These are phyloP conservation scores for Pichia sp. DNA, from an alignment of 1,139 yeast genomes.

Conservation along the genomic window DNA sequence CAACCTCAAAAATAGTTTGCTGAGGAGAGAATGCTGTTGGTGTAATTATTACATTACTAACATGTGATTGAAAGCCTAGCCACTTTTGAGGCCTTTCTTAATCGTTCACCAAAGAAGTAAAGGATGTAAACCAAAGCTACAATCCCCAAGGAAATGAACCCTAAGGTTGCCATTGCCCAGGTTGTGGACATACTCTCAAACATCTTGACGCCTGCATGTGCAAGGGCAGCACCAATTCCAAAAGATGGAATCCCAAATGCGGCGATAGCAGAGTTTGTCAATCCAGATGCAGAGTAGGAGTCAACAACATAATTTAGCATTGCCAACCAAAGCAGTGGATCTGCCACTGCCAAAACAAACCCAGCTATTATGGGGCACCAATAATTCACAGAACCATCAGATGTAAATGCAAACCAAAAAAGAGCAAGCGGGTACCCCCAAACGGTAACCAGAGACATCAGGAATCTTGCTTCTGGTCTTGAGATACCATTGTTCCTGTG, in stretches of 20 bases:
- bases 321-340: slow-evolving; percentile 42
- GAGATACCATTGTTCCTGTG: slow-evolving; percentile 36
- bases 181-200: slow-evolving; percentile 39
- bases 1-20: neutral
- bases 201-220: slow-evolving; percentile 46
- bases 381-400: slow-evolving; percentile 24
- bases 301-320: slow-evolving; percentile 45
- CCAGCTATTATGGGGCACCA: slow-evolving; percentile 30
- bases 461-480: slow-evolving; percentile 36
- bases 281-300: slow-evolving; percentile 36
- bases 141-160: slow-evolving; percentile 36
- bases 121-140: slow-evolving; percentile 44
- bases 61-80: slow-evolving; percentile 26
- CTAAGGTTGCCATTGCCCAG: slow-evolving; percentile 45
- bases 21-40: too few relatives aligned
- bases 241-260: slow-evolving; percentile 47
- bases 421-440: slow-evolving; percentile 30
- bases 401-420: slow-evolving; percentile 28
- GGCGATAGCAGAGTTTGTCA: slow-evolving; percentile 46
- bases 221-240: slow-evolving; percentile 45
- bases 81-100: slow-evolving; percentile 37
- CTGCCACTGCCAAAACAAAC: slow-evolving; percentile 37
- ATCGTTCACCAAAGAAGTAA: slow-evolving; percentile 36
- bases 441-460: slow-evolving; percentile 25
- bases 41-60: too few relatives aligned